These are phyloP conservation scores for Chloropicon primus DNA, from an alignment of 139 green algal genomes.

Conservation along the genomic window DNA sequence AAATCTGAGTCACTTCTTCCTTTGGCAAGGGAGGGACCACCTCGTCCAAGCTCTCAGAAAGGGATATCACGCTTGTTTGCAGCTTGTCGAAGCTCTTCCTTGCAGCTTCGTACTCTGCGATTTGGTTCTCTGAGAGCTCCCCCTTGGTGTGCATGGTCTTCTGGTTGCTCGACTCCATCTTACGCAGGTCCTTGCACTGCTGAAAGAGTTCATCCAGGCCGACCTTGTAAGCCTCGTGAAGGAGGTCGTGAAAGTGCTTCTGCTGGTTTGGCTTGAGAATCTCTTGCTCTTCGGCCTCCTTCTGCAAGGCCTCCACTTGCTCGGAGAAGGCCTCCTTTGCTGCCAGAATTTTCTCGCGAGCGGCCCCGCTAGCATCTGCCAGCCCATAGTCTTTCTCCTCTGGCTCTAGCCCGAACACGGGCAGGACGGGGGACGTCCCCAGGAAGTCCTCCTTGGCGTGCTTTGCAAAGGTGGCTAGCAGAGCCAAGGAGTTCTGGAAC, in stretches of 20 bases:
- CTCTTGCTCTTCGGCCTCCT: background rate
- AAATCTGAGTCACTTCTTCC: slow-evolving; percentile 31
- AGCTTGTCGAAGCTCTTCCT: slow-evolving; percentile 50
- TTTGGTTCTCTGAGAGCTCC: slow-evolving; percentile 62
- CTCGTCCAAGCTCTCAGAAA: slow-evolving; percentile 54
- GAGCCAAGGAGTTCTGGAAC: slow-evolving; percentile 27
- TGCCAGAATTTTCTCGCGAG: background rate
- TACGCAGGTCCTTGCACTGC: slow-evolving; percentile 20
- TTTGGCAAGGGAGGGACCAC: slow-evolving; percentile 25
- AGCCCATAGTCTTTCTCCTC: background rate
- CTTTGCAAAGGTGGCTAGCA: slow-evolving; percentile 60
- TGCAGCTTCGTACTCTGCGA: slow-evolving; percentile 45
- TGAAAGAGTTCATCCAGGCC: background rate
- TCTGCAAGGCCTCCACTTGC: background rate
- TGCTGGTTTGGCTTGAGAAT: too few relatives aligned
- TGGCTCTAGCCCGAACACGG: background rate
- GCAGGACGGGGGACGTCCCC: slow-evolving; percentile 3
- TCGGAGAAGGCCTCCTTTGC: background rate
- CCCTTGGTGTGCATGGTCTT: slow-evolving; percentile 36
- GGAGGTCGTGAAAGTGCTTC: background rate
- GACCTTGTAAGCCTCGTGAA: background rate
- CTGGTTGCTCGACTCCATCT: slow-evolving; percentile 35
- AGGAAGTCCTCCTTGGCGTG: slow-evolving; percentile 45
- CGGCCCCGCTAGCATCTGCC: too few relatives aligned
- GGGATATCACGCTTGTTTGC: slow-evolving; percentile 26